Base-by-base conservation (phyloP, 257 asterid species). In the Salvia splendens region DNA sequence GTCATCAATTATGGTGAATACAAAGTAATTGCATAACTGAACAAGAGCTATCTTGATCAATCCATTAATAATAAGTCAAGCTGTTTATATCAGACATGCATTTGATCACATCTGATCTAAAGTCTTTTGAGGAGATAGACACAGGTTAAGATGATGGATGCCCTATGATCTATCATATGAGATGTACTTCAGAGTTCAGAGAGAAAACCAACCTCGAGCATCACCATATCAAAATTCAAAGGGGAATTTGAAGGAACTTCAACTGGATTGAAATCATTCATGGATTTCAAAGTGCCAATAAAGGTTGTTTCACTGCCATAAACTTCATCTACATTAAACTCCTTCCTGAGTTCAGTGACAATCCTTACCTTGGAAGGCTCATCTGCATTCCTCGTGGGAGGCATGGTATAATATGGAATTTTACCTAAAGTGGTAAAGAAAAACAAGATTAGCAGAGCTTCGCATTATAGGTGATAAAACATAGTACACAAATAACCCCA, bases 211-310 rank as follows among this genome's bases (percentile, higher is more conserved):
- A 88, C 97, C 99, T 90, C 96, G 6, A 86, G 80, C 85, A 81
- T 78, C 58, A 30, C 62, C 75, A 81, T 73, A 46, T 86, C 95
- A 67, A 93, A 93, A 64, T 80, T 81, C 66, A 88, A 45, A 24
- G 99, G 95, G 56, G 53, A 11, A 68, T 73, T 90, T 45, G 96
- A 64, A 12, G 96, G 95, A 41, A 93, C 92, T 84, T 86, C 92
- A 50, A 86, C 86, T 38, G 95, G 84, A 71, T 79, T 81, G 69
- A 90, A 88, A 53, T 93, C 96, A 64, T 68, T 64, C n/a, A 81
- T 84, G 12, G 96, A 91, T 84, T 93, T 93, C 77, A 90, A 87
- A 82, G 97, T 88, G 52, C 99, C 97, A 57, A 93, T 90, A 71
- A 84, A 82, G n/a, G 96, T 78, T 42, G 95, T 75, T 77, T 93